Percentiles rank a stretch among this genome's conserved stretches.
Conservation (phyloP, 495 filamentous ascomycete species). For the Daldinia grandis region DNA sequence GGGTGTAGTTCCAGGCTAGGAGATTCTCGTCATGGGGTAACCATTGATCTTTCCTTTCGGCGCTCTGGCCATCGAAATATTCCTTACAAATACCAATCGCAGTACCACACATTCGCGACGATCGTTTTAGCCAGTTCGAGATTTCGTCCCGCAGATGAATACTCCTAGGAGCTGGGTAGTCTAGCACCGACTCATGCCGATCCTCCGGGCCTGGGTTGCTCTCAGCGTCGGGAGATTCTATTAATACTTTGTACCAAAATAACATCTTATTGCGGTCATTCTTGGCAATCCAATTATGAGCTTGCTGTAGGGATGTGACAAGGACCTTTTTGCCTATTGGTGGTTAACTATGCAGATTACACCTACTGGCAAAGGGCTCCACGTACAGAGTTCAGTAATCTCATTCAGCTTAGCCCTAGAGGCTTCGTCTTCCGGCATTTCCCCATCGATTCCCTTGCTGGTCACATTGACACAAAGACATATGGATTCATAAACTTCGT, state of each 20-base stretch:
- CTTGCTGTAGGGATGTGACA: slow-evolving; percentile 87
- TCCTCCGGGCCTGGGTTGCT: slow-evolving; percentile 54
- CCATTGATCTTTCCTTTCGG: slow-evolving; percentile 46
- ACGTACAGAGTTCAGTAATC: slow-evolving; percentile 64
- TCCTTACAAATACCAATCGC: slow-evolving; percentile 52
- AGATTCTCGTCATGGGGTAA: slow-evolving; percentile 46
- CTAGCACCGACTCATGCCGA: slow-evolving; percentile 40
- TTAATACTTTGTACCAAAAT: slow-evolving; percentile 82
- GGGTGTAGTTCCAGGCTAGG: slow-evolving; percentile 55
- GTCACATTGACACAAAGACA: slow-evolving; percentile 87
- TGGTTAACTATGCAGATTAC: slow-evolving; percentile 35
- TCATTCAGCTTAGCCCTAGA: slow-evolving; percentile 59
- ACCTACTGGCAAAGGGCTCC: background rate
- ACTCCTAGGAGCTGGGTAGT: slow-evolving; percentile 40
- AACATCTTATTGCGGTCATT: slow-evolving; percentile 92
- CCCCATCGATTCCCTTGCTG: slow-evolving; percentile 87
- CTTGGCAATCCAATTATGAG: slow-evolving; percentile 90
- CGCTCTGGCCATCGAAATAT: slow-evolving; percentile 47
- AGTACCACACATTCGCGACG: slow-evolving; percentile 56
- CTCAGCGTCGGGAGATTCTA: slow-evolving; percentile 53
- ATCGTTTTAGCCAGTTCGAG: slow-evolving; percentile 61
- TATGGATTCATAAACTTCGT: slow-evolving; percentile 82
- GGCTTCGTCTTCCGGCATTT: slow-evolving; percentile 72
- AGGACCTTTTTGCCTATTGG: slow-evolving; percentile 81
- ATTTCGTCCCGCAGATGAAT: slow-evolving; percentile 51